Base-by-base conservation (phyloP, 192 early-diverging fungal species). In the Backusella macrospora region DNA sequence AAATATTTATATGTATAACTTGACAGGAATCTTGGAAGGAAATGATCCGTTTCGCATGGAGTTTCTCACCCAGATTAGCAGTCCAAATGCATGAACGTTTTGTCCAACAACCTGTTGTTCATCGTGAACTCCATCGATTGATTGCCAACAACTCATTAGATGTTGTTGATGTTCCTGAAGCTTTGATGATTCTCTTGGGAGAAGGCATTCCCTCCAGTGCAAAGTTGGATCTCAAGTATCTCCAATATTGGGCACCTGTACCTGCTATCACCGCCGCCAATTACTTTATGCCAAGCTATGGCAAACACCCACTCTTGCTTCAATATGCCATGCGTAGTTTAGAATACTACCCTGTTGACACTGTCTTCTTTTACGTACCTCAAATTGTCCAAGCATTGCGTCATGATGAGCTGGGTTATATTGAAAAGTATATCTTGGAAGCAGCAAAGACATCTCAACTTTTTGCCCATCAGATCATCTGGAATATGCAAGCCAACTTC, bases 401-500 rank as follows among this genome's bases (percentile, higher is more conserved):
- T 39, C 84, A 93, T 73, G 97, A 99, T 72, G 80, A 83, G 13
- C 80, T 90, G 65, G 97, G 98, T 37, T 99, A 99, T 79, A 89
- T 97, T n/a, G 96, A 97, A 80, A 87, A 90, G 34, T 98, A 93
- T 69, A 98, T 99, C 52, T 81, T 99, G 74, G 90, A 92, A n/a
- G 93, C 98, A 4, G 98, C 94, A 7, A 88, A 90, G 74, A 91
- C 93, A 12, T 98, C 96, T 40, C 97, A 98, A 82, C 88, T 95
- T 16, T 99, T 99, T 89, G 97, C 98, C 37, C 98, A 99, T 83
- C 98, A 99, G 85, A 98, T 99, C 65, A 97, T 99, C 64, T 99
- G 98, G 98, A 99, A 99, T 81, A 99, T 99, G 98, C 93, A 98
- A 29, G 98, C 98, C 62, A 99, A 99, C 84, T 96, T 95, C 90